Evolutionary conservation across 371 early-diverging fungal genomes (phyloP).

Genomic region (Rhizopus sp.): DNA sequence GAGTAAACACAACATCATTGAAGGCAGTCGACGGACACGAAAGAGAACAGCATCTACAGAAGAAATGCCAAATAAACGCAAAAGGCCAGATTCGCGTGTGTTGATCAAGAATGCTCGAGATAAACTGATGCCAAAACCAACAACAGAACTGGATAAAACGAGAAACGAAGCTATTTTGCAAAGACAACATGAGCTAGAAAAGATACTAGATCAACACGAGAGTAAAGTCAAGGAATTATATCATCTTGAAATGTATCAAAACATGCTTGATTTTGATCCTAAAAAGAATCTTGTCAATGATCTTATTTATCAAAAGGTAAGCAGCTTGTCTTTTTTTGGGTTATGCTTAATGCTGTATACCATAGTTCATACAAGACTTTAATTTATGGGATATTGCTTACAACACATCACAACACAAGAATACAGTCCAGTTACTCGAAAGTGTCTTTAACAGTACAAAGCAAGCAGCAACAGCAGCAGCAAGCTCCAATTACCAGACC

Average conservation of each 20-base stretch:
- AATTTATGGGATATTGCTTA: constrained; percentile 50
- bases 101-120: constrained; percentile 21
- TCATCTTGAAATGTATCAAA: constrained; percentile 57
- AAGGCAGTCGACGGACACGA: constrained; percentile 20
- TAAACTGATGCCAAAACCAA: constrained; percentile 23
- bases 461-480: constrained; percentile 11
- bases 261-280: constrained; percentile 59
- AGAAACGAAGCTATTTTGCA: constrained; percentile 33
- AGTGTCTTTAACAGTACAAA: constrained; percentile 24
- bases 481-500: constrained; percentile 8
- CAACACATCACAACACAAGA: constrained; percentile 8
- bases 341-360: background rate
- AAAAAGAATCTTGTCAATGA: constrained; percentile 44
- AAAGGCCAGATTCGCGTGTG: background rate
- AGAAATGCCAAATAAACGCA: background rate
- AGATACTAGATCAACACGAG: constrained; percentile 52
- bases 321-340: constrained; percentile 3
- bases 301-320: constrained; percentile 56
- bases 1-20: constrained; percentile 41
- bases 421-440: constrained; percentile 28
- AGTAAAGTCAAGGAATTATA: constrained; percentile 58
- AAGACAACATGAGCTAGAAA: constrained; percentile 42
- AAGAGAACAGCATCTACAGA: constrained; percentile 3
- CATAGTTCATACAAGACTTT: constrained; percentile 48
- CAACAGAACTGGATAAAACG: constrained; percentile 37